Conservation (phyloP, 179 eudicot genomes). For the Silene coronaria region DNA sequence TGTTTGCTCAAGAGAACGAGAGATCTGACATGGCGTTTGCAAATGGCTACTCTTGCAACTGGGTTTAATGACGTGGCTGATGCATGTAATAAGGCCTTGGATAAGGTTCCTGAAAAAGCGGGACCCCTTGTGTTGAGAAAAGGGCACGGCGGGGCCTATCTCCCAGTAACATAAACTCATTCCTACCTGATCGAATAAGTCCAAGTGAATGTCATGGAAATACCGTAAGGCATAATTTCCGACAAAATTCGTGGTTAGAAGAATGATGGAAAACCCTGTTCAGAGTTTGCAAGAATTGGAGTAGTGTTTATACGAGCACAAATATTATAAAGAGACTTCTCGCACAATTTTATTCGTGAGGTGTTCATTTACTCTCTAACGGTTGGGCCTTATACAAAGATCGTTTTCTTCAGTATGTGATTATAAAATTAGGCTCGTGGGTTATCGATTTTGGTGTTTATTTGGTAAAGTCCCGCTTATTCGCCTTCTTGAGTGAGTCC, state of each 20-base stretch:
- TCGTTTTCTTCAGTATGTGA: not conserved
- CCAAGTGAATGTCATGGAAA: not conserved
- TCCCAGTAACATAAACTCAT: slow-evolving; percentile 48
- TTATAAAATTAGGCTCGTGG: slow-evolving; percentile 13
- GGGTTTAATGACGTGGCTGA: slow-evolving; percentile 69
- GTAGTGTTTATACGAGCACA: not conserved
- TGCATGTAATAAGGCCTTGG: slow-evolving; percentile 58
- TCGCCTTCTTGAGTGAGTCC: slow-evolving; percentile 14
- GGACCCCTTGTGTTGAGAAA: slow-evolving; percentile 90
- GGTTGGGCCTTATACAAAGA: not conserved
- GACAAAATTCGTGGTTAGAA: not conserved
- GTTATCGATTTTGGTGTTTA: slow-evolving; percentile 12
- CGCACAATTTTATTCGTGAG: not conserved
- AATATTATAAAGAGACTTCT: not conserved
- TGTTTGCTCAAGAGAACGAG: slow-evolving; percentile 83
- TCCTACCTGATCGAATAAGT: not conserved
- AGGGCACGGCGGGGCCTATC: slow-evolving; percentile 98
- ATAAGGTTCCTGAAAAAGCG: slow-evolving; percentile 86
- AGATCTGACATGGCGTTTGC: slow-evolving; percentile 70
- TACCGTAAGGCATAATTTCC: not conserved
- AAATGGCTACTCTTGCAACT: slow-evolving; percentile 67
- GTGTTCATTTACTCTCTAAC: not conserved
- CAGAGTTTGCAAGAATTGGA: not conserved
- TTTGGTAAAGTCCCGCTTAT: slow-evolving; percentile 14
- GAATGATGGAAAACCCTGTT: not conserved